Percentiles rank a stretch among this genome's conserved stretches.
Evolutionary conservation across 225 moss, liverwort and hornwort species (phyloP).

Genomic region (Thuidium tamariscinum): DNA sequence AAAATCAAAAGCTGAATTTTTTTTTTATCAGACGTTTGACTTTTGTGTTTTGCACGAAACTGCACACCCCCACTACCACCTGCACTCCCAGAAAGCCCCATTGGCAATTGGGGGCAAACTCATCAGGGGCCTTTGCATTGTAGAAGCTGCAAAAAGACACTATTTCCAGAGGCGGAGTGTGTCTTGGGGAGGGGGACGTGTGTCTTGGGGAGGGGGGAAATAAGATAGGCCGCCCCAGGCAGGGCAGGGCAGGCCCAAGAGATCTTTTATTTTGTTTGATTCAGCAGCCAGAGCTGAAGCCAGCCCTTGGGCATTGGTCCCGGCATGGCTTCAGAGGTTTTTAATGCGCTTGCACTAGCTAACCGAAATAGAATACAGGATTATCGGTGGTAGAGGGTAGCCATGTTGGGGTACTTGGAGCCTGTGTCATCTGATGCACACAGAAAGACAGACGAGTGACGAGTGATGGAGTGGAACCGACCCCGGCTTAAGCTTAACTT

Average conservation of each 20-base stretch:
- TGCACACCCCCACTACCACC: neutral
- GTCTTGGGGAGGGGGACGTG: too few relatives aligned
- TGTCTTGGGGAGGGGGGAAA: neutral
- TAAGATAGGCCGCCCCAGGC: too few relatives aligned
- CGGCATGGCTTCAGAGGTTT: neutral
- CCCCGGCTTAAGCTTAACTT: too few relatives aligned
- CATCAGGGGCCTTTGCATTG: too few relatives aligned
- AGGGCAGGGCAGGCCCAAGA: neutral
- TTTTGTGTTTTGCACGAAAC: neutral
- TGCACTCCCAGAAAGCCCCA: neutral
- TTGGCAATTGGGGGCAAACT: neutral
- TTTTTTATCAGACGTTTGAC: neutral
- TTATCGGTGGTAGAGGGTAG: neutral
- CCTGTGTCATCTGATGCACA: neutral
- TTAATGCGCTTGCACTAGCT: neutral
- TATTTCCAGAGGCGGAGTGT: neutral
- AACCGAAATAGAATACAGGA: neutral
- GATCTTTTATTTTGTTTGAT: constrained; percentile 6
- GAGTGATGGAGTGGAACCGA: neutral
- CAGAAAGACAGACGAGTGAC: neutral
- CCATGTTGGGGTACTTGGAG: neutral
- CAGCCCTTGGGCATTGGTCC: neutral
- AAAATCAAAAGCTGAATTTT: neutral
- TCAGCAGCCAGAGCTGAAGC: neutral
- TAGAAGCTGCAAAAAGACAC: neutral